Evolutionary conservation across 2,329 filamentous ascomycete species (phyloP), one percentile per base, ranked within the genome.

Genomic region (Pseudocercospora cruenta): DNA sequence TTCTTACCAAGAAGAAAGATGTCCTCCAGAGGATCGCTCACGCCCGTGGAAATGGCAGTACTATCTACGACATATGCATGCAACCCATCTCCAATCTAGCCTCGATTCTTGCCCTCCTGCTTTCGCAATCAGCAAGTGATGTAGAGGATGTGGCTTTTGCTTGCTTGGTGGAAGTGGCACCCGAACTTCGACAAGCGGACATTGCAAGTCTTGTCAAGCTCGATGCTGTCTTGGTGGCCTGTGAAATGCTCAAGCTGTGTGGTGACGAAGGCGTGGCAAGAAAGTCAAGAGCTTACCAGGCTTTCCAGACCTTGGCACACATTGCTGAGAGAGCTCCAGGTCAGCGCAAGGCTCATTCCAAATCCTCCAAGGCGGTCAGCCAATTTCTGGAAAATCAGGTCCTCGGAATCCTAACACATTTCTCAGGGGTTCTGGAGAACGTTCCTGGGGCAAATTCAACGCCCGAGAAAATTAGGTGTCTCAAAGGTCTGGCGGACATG

Each of bases 401-500:
- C 36, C 85, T 99, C 6, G 94, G 93, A 5, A 88, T 98, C 62
- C 93, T 97, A 79, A 89, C 92, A 6, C 87, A 90, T 39, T 88
- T 98, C 70, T 92, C 92, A 0, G 89, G 94, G 68, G 82, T 84
- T 9, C 89, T 97, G 65, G 95, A 92, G 74, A 67, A 60, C 16
- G 49, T 62, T 26, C 31, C 55, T 43, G 55, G 31, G 10, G 55
- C 26, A 26, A 55, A 73, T 36, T 64, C 65, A 8, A 59, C 68
- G 47, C 24, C 64, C 14, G 93, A 97, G 75, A 92, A 93, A 73
- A 87, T 87, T 63, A 86, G 91, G 65, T 93, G 90, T 72, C 87
- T 99, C 8, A 87, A 87, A 69, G 94, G 92, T 4, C 90, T 99
- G 75, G 91, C 93, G 71, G 92, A 96, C 76, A 91, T 99, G 86